phyloP scores from a whole-genome alignment of 2,329 filamentous ascomycete species.

The Aspergillus sp. region DNA sequence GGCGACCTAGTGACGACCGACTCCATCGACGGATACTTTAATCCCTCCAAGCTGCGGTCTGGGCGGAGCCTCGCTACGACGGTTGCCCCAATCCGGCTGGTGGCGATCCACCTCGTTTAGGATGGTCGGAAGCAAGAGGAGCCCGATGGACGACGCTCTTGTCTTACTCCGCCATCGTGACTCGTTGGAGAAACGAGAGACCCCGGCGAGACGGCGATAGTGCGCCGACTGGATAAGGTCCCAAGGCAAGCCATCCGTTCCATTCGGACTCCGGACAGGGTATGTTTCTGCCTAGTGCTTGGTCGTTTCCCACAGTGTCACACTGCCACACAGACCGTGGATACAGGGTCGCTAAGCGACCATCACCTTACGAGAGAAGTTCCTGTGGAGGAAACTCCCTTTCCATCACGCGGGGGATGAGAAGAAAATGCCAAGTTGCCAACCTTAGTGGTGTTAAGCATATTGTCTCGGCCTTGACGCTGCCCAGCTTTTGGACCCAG shows the following conservation, averaged over 20 bases:
- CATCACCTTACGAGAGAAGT: not conserved
- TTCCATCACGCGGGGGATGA: slow-evolving; percentile 15
- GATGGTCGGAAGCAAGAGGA: slow-evolving; percentile 8
- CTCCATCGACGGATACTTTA: slow-evolving; percentile 16
- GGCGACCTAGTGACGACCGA: slow-evolving; percentile 4
- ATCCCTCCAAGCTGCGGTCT: slow-evolving; percentile 21
- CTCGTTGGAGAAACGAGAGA: not conserved
- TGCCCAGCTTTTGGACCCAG: slow-evolving; percentile 10
- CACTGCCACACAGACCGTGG: too few relatives aligned
- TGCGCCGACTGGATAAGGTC: too few relatives aligned
- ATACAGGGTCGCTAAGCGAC: not conserved
- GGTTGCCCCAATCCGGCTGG: slow-evolving; percentile 12
- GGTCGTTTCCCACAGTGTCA: too few relatives aligned
- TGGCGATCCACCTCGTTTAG: slow-evolving; percentile 16
- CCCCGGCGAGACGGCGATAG: not conserved
- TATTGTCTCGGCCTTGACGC: slow-evolving; percentile 27
- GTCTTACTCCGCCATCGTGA: not conserved
- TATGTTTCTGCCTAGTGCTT: not conserved
- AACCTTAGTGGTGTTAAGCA: slow-evolving; percentile 41
- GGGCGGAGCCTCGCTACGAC: slow-evolving; percentile 19
- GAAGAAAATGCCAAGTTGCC: slow-evolving; percentile 24
- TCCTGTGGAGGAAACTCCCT: slow-evolving; percentile 11
- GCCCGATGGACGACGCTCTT: slow-evolving; percentile 5
- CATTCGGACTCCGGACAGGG: too few relatives aligned
- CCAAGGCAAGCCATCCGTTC: too few relatives aligned